Conservation (phyloP, 441 rosid genomes). For the Aquilaria agallochum region DNA sequence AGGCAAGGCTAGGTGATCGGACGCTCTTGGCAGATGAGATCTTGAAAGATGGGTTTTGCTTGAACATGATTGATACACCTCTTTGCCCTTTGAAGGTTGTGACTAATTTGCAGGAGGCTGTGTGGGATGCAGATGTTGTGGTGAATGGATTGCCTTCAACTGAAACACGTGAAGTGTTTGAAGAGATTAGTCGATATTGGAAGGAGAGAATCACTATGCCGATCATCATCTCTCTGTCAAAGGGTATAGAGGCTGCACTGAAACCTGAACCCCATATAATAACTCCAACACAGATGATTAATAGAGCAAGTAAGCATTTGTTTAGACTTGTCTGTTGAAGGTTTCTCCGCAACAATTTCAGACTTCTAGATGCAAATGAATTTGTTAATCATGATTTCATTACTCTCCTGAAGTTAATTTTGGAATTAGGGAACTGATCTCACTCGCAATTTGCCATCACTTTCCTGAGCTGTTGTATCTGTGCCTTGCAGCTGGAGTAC, state of each 20-base stretch:
- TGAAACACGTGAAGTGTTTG: constrained; percentile 61
- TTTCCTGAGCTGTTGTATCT: constrained; percentile 6
- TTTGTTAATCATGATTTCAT: not conserved
- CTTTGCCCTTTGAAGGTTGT: constrained; percentile 82
- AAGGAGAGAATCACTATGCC: constrained; percentile 67
- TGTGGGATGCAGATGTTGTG: constrained; percentile 88
- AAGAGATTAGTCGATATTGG: constrained; percentile 67
- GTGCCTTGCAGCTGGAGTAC: constrained; percentile 56
- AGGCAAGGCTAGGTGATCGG: constrained; percentile 74
- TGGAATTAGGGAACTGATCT: not conserved
- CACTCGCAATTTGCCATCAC: not conserved
- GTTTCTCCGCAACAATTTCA: too few species aligned
- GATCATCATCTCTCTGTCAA: constrained; percentile 64
- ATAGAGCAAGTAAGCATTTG: constrained; percentile 54
- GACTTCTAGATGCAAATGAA: not conserved
- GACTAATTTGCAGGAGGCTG: constrained; percentile 81
- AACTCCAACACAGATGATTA: constrained; percentile 78
- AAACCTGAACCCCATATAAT: constrained; percentile 57
- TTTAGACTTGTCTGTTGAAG: constrained; percentile 3
- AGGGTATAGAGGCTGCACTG: constrained; percentile 77
- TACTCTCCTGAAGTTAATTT: not conserved
- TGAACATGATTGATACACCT: constrained; percentile 79
- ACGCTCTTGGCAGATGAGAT: constrained; percentile 72
- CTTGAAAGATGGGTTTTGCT: constrained; percentile 79
- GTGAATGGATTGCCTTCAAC: constrained; percentile 79